These are phyloP conservation scores for Nitzschia palea DNA, from an alignment of 108 stramenopile genomes.

Conservation along the genomic window DNA sequence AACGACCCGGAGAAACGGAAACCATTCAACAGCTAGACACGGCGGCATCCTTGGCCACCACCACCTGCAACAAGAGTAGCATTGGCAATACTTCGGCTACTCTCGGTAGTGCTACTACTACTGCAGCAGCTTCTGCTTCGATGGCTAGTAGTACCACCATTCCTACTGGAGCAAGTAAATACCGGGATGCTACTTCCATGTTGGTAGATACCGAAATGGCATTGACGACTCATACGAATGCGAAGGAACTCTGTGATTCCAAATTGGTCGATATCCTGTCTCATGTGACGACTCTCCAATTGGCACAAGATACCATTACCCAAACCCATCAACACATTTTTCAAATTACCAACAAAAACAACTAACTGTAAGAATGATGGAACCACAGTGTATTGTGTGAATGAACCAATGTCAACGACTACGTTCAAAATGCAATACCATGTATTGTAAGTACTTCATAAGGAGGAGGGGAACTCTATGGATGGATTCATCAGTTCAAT, in stretches of 20 bases:
- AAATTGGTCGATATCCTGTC: not conserved
- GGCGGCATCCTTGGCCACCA: not conserved
- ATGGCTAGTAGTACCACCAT: too few species aligned
- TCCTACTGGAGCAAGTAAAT: too few species aligned
- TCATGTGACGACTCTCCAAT: conserved; percentile 8
- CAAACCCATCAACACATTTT: conserved; percentile 17
- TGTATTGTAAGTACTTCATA: too few species aligned
- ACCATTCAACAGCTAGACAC: not conserved
- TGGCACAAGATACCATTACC: conserved; percentile 3
- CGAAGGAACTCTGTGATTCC: not conserved
- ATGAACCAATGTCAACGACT: not conserved
- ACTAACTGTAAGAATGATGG: not conserved
- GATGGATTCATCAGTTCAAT: too few species aligned
- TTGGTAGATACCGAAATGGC: too few species aligned
- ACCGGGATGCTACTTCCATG: too few species aligned
- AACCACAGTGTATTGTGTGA: too few species aligned
- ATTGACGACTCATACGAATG: too few species aligned
- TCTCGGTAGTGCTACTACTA: not conserved
- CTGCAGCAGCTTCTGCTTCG: not conserved
- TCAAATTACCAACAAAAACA: not conserved
- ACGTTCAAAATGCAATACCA: not conserved
- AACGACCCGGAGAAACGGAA: conserved; percentile 6
- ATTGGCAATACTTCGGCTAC: not conserved
- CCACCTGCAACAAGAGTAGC: not conserved
- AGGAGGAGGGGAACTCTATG: too few species aligned